Evolutionary conservation across 2,329 filamentous ascomycete genomes (phyloP).

Genomic region (Nemania abortiva): DNA sequence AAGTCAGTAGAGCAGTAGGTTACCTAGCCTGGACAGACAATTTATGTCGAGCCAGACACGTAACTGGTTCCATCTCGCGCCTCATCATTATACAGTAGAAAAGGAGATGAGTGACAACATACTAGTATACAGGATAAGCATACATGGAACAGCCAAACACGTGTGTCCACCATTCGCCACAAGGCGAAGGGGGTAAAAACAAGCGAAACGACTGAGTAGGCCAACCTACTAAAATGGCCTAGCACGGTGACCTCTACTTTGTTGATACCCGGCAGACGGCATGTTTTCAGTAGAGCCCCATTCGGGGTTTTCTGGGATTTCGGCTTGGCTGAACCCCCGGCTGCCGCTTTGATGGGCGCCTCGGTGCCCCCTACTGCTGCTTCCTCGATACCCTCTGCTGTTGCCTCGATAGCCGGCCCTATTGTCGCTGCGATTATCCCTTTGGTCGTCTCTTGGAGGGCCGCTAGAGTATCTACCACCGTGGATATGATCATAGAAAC

Average conservation of each 20-base stretch:
- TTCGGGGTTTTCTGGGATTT: background rate
- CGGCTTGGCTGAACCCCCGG: background rate
- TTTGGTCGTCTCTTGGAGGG: no score
- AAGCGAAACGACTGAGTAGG: background rate
- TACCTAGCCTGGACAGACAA: no score
- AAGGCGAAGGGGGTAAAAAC: no score
- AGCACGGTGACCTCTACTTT: background rate
- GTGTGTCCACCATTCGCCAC: no score
- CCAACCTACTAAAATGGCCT: background rate
- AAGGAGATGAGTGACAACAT: background rate
- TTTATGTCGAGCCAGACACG: no score
- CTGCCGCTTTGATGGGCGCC: background rate
- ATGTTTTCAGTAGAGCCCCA: background rate
- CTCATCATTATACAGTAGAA: background rate
- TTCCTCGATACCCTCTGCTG: background rate
- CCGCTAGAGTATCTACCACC: no score
- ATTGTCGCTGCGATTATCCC: background rate
- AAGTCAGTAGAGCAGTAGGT: no score
- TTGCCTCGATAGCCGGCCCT: background rate
- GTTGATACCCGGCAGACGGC: background rate
- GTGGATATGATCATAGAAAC: no score
- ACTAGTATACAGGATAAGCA: background rate
- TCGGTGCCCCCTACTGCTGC: background rate
- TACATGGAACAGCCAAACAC: background rate
- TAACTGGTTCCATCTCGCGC: background rate